Evolutionary conservation across 225 moss, liverwort and hornwort species (phyloP), one percentile per base, ranked within the genome.

Genomic region (Rhytidiadelphus loreus): DNA sequence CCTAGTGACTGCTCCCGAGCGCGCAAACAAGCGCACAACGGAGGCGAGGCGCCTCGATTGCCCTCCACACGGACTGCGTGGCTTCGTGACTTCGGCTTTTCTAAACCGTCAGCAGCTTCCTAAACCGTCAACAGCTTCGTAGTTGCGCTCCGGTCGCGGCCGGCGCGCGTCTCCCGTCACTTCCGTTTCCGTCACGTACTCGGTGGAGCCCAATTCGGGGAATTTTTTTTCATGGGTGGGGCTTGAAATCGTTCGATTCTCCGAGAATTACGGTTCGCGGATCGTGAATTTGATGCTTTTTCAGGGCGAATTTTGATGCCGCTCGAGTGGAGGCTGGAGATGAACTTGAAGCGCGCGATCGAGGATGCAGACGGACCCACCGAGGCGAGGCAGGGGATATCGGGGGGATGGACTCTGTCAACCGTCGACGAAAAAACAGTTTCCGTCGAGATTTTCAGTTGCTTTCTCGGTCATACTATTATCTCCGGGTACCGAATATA

Each of bases 1-100:
- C 20, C 29, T 15, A 14, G 46, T 39, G 56, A 18, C 82, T 79
- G 81, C 60, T 76, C 69, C 43, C 22, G 73, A 43, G 80, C 8
- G 52, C 82, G 48, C 61, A 41, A 50, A 52, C 66, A 32, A 24
- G 82, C 66, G 61, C 68, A 39, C 39, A 62, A 77, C 86, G 62
- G 81, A 87, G 91, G 82, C 89, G 91, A 89, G 91, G 77, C 91
- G 87, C 76, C 91, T 91, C 91, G 91, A 87, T 77, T 32, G 70
- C 64, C 53, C 43, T 48, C 64, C 35, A 2, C 59, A 30, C 32
- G 11, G 44, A 44, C 28, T 32, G 7, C 44, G 6, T 24, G 43
- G 16, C 32, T 46, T 58, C 16, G 58, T 16, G 75, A 8, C 63
- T 33, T 48, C 63, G 17, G 48, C 52, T 53, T 32, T 83, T 39